phyloP scores from a whole-genome alignment of 441 rosid genomes.

The Melastoma candidum region DNA sequence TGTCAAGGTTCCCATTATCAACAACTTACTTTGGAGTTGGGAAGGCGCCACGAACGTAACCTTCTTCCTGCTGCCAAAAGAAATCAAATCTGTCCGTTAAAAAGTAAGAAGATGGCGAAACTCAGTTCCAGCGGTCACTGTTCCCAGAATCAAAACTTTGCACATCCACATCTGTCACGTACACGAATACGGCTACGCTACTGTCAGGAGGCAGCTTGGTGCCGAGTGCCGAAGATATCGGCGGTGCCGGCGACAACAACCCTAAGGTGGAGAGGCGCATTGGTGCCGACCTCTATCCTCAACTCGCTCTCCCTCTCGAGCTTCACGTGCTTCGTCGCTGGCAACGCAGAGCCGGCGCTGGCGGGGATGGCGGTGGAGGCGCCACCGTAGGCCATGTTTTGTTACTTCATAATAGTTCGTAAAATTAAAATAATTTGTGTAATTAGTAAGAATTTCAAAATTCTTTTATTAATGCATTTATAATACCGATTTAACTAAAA shows the following conservation, averaged over 20 bases:
- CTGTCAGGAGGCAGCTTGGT: slow-evolving; percentile 87
- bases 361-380: slow-evolving; percentile 1
- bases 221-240: slow-evolving; percentile 87
- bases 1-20: slow-evolving; percentile 61
- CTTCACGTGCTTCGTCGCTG: slow-evolving; percentile 56
- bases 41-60: slow-evolving; percentile 63
- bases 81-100: neutral
- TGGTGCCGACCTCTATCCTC: slow-evolving; percentile 67
- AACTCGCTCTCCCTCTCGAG: slow-evolving; percentile 80
- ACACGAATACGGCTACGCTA: slow-evolving; percentile 69
- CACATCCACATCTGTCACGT: slow-evolving; percentile 46
- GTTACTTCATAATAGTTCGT: too few relatives aligned
- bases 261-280: slow-evolving; percentile 58
- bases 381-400: slow-evolving; percentile 15
- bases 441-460: too few relatives aligned
- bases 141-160: slow-evolving; percentile 26
- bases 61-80: slow-evolving; percentile 39
- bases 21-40: slow-evolving; percentile 55
- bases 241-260: slow-evolving; percentile 69
- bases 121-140: slow-evolving; percentile 32
- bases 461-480: too few relatives aligned
- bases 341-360: slow-evolving; percentile 17
- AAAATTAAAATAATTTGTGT: too few relatives aligned
- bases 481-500: too few relatives aligned
- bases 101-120: slow-evolving; percentile 24